Base-by-base conservation (phyloP, 345 rosid genomes). In the Eucalyptus polybractea region DNA sequence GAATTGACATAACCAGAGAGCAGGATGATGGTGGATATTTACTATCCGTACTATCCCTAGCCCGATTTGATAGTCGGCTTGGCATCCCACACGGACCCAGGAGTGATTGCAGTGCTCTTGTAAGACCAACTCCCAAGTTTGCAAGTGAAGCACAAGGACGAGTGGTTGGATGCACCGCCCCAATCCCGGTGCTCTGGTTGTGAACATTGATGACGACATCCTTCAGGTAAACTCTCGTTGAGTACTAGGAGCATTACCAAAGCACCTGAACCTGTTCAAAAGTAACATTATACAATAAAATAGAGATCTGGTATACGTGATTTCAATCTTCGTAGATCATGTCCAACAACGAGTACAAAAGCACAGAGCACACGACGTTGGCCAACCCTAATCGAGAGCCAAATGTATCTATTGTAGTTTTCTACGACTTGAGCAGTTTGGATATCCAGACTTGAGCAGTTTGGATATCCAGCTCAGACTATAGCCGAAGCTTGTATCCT, bases 121-220 rank as follows among this genome's bases (percentile, higher is more conserved):
- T 94, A 94, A 56, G 93, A 92, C 90, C 92, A 91, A 4, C 33
- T 87, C 5, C 92, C 93, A 13, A 93, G 97, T 25, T 86, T 95
- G 93, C 95, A 95, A 92, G 89, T 94, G 33, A 93, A 94, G 93
- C 54, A 89, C 87, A 92, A 89, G 6, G 90, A 86, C 4, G 90
- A 91, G 7, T 93, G 97, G 96, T 87, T 92, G 54, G 94, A 94
- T 53, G 95, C 92, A 10, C 88, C 91, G 22, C 95, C 94, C 42
- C 56, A 88, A 92, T 19, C 94, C 91, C 2, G 92, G 95, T n/a
- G 95, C 95, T 76, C 80, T 91, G 54, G 93, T 94, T 6, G 86
- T 95, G 24, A 94, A 95, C 89, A n/a, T 93, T 58, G 94, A 93
- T 8, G 97, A 94, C 67, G 95, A 94, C 87, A 29, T 92, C 3